A percentile compares a stretch with the other conserved stretches of the same genome.
Evolutionary conservation across 257 asterid species (phyloP).

Genomic region (Nemophila menziesii): DNA sequence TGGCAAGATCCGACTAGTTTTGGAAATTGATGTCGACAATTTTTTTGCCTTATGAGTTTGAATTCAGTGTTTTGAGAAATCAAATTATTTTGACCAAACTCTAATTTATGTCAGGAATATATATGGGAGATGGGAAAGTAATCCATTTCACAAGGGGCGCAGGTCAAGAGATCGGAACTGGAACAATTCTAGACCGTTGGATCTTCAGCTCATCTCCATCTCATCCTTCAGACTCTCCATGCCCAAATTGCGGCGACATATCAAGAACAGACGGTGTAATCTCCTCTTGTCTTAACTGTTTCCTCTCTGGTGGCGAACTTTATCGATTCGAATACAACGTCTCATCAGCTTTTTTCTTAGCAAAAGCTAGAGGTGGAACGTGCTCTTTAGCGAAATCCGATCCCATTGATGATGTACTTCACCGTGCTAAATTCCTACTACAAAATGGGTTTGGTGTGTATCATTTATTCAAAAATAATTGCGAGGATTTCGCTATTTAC

Average conservation of each 20-base stretch:
- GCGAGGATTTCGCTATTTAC: constrained; percentile 37
- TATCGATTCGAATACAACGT: constrained; percentile 23
- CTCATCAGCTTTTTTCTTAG: constrained; percentile 10
- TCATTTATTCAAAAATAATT: constrained; percentile 20
- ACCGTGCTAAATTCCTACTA: constrained; percentile 24
- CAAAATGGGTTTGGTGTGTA: constrained; percentile 24
- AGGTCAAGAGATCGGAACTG: constrained; percentile 70
- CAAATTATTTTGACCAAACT: not conserved
- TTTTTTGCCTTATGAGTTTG: not conserved
- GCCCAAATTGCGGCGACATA: constrained; percentile 32
- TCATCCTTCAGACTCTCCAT: constrained; percentile 32
- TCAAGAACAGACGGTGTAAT: constrained; percentile 21
- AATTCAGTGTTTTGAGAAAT: not conserved
- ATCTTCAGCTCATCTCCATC: constrained; percentile 56
- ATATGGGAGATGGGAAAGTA: constrained; percentile 46
- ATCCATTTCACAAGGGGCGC: constrained; percentile 74
- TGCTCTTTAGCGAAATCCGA: constrained; percentile 27
- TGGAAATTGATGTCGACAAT: not conserved
- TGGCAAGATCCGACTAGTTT: not conserved
- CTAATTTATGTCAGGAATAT: constrained; percentile 37
- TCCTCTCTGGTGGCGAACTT: constrained; percentile 20
- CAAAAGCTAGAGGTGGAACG: constrained; percentile 32
- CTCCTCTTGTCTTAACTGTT: constrained; percentile 30
- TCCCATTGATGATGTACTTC: constrained; percentile 16
- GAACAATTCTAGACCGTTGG: constrained; percentile 42